Percentiles rank a stretch among this genome's conserved stretches.
Conservation (phyloP, 768 basidiomycete species). For the Suillus lakei region DNA sequence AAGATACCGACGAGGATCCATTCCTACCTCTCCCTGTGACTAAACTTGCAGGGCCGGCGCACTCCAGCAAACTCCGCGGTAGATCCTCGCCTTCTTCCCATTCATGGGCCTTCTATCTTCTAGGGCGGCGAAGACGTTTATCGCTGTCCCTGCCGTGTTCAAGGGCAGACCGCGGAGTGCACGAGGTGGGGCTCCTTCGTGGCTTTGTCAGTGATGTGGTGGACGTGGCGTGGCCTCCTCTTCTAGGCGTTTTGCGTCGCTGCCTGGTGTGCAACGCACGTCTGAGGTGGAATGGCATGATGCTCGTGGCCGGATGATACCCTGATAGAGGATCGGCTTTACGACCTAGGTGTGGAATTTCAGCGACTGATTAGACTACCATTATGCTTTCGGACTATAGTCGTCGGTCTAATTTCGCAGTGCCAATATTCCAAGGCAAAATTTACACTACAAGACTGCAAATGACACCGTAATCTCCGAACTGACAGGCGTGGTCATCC, state of each 20-base stretch:
- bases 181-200: slow-evolving; percentile 29
- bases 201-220: slow-evolving; percentile 37
- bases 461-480: slow-evolving; percentile 3
- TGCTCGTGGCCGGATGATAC: background rate
- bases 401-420: background rate
- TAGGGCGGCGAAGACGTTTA: slow-evolving; percentile 29
- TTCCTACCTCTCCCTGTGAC: slow-evolving; percentile 19
- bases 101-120: slow-evolving; percentile 32
- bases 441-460: background rate
- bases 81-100: slow-evolving; percentile 18
- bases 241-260: slow-evolving; percentile 34
- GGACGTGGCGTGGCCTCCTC: slow-evolving; percentile 43
- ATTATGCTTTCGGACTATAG: background rate
- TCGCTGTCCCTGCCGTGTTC: slow-evolving; percentile 22
- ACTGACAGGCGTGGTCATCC: background rate
- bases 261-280: slow-evolving; percentile 39
- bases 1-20: slow-evolving; percentile 13
- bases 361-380: background rate
- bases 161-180: slow-evolving; percentile 15
- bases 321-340: background rate
- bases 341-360: background rate
- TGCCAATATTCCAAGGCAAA: background rate
- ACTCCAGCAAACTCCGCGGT: slow-evolving; percentile 13
- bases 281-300: slow-evolving; percentile 15
- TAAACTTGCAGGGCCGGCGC: slow-evolving; percentile 14